Percentiles rank a stretch among this genome's conserved stretches.
These are phyloP conservation scores for Trichoderma sp. DNA, from an alignment of 2,329 filamentous ascomycete species.

Conservation along the genomic window DNA sequence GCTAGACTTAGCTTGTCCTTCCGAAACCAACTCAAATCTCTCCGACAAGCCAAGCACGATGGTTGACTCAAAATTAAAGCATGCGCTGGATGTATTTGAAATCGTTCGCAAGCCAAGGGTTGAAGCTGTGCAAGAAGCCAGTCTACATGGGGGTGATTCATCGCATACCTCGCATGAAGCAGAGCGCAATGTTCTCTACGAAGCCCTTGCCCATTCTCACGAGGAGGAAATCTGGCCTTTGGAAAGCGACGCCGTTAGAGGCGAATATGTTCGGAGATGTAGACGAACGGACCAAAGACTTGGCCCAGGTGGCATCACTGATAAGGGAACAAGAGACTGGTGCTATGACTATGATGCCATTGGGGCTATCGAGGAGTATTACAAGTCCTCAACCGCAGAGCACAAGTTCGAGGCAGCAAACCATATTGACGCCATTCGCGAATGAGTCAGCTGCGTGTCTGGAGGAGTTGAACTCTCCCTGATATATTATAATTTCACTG, in stretches of 20 bases:
- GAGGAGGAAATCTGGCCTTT: not conserved
- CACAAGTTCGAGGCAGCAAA: not conserved
- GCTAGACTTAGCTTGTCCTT: slow-evolving; percentile 18
- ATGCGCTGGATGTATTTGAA: slow-evolving; percentile 19
- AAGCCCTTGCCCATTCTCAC: slow-evolving; percentile 15
- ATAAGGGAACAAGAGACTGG: slow-evolving; percentile 18
- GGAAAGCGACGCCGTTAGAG: not conserved
- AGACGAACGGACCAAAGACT: not conserved
- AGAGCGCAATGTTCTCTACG: slow-evolving; percentile 17
- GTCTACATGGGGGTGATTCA: slow-evolving; percentile 21
- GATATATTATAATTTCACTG: not conserved
- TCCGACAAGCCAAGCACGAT: not conserved
- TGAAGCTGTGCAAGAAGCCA: slow-evolving; percentile 21
- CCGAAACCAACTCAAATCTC: not conserved
- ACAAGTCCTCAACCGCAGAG: not conserved
- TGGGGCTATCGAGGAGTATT: not conserved
- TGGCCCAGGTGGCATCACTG: slow-evolving; percentile 7
- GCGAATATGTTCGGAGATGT: not conserved
- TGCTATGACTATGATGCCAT: slow-evolving; percentile 20
- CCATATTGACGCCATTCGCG: not conserved
- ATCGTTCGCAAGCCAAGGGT: slow-evolving; percentile 17
- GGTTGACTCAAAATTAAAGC: not conserved
- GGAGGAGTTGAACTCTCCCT: not conserved
- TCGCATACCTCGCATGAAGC: slow-evolving; percentile 9
- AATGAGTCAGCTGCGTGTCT: not conserved